phyloP scores from a whole-genome alignment of 129 eudicot genomes.

The Ambrosia trifida region DNA sequence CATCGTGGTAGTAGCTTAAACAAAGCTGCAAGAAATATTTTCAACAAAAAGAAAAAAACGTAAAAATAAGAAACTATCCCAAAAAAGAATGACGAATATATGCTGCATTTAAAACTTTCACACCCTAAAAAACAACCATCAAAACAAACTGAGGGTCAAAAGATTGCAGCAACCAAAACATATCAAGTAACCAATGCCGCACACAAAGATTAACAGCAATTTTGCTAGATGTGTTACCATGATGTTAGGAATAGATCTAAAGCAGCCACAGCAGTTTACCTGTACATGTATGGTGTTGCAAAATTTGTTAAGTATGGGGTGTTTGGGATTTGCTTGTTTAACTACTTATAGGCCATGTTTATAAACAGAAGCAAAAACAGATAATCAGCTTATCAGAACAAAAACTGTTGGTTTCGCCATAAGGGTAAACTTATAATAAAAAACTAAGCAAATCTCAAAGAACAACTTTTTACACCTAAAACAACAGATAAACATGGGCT shows the following conservation, averaged over 20 bases:
- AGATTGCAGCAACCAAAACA: constrained; percentile 25
- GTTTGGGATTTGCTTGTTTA: too few species aligned
- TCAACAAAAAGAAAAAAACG: too few species aligned
- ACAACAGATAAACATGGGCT: too few species aligned
- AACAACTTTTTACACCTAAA: not conserved
- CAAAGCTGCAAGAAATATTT: not conserved
- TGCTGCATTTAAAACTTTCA: constrained; percentile 16
- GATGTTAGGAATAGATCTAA: constrained; percentile 13
- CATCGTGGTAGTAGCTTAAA: not conserved
- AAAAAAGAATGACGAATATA: constrained; percentile 5
- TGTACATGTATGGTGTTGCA: constrained; percentile 1
- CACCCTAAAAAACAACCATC: constrained; percentile 17
- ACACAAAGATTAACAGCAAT: not conserved
- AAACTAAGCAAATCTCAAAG: too few species aligned
- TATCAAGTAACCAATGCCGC: not conserved
- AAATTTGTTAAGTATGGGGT: not conserved
- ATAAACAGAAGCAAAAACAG: not conserved
- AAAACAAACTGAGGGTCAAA: not conserved
- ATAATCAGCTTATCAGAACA: not conserved
- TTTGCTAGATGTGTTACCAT: constrained; percentile 10
- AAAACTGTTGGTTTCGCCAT: not conserved
- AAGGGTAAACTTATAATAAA: not conserved
- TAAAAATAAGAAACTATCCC: not conserved
- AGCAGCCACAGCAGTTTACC: constrained; percentile 24
- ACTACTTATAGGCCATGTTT: not conserved